These are phyloP conservation scores for Funneliformis caledonium DNA, from an alignment of 371 early-diverging fungal genomes.

Conservation along the genomic window DNA sequence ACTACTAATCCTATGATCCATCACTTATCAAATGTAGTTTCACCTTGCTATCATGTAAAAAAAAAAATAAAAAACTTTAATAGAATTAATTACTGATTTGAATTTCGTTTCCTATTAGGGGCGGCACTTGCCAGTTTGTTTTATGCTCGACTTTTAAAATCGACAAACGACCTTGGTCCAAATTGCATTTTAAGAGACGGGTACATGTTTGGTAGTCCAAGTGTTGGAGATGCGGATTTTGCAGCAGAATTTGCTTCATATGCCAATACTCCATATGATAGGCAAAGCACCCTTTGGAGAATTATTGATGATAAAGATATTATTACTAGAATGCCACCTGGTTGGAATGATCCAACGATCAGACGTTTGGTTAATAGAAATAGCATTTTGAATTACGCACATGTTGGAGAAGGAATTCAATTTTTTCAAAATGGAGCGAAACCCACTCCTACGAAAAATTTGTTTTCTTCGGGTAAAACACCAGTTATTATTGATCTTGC, in stretches of 20 bases:
- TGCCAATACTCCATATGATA: conserved; percentile 42
- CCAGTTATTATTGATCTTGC: not conserved
- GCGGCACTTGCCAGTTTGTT: conserved; percentile 48
- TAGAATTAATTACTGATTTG: not conserved
- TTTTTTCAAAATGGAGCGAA: conserved; percentile 44
- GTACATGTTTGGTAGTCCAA: conserved; percentile 50
- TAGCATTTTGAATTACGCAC: conserved; percentile 47
- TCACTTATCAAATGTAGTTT: too few relatives aligned
- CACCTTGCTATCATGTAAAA: not conserved
- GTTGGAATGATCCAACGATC: not conserved
- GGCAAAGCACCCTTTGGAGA: conserved; percentile 49
- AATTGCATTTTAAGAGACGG: conserved; percentile 46
- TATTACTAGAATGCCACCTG: conserved; percentile 46
- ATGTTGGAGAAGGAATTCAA: conserved; percentile 50
- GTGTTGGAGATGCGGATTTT: conserved; percentile 51
- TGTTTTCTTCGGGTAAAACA: not conserved
- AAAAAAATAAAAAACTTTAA: not conserved
- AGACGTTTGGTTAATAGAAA: conserved; percentile 22
- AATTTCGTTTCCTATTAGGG: conserved; percentile 26
- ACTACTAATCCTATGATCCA: too few relatives aligned
- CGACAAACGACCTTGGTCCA: conserved; percentile 46
- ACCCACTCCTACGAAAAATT: conserved; percentile 5
- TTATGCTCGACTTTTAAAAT: conserved; percentile 48
- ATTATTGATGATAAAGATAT: conserved; percentile 50
- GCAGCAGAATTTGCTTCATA: conserved; percentile 48